Evolutionary conservation across 441 rosid genomes (phyloP).

Genomic region (Erodium moschatum): DNA sequence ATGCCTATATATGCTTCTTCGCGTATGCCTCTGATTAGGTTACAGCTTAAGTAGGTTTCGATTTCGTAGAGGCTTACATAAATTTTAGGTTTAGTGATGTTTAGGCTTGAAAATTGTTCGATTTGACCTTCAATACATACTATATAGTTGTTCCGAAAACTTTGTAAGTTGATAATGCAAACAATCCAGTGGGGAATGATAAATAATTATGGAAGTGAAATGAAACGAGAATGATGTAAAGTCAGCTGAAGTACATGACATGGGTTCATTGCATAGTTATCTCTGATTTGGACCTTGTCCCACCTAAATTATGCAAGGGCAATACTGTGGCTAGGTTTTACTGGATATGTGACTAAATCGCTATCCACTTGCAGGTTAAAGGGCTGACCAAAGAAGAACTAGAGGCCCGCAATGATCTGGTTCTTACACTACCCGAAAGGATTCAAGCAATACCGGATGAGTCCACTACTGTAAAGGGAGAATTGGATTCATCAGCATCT

Average conservation of each 20-base stretch:
- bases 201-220: too few species aligned
- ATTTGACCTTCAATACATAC: background rate
- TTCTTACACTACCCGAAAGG: slow-evolving; percentile 40
- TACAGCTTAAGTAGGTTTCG: background rate
- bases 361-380: slow-evolving; percentile 35
- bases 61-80: background rate
- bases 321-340: too few species aligned
- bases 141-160: too few species aligned
- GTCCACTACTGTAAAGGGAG: slow-evolving; percentile 23
- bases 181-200: too few species aligned
- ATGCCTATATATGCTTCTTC: background rate
- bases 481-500: slow-evolving; percentile 40
- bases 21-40: background rate
- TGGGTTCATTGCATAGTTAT: too few species aligned
- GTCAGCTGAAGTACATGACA: too few species aligned
- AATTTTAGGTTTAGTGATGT: background rate
- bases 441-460: slow-evolving; percentile 50
- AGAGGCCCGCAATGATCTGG: slow-evolving; percentile 39
- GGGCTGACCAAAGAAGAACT: slow-evolving; percentile 47
- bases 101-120: background rate
- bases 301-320: too few species aligned
- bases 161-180: too few species aligned
- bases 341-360: too few species aligned
- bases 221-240: too few species aligned
- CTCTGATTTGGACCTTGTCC: too few species aligned